These are phyloP conservation scores for Lentinula guzmanii DNA, from an alignment of 768 basidiomycete species.

Conservation along the genomic window DNA sequence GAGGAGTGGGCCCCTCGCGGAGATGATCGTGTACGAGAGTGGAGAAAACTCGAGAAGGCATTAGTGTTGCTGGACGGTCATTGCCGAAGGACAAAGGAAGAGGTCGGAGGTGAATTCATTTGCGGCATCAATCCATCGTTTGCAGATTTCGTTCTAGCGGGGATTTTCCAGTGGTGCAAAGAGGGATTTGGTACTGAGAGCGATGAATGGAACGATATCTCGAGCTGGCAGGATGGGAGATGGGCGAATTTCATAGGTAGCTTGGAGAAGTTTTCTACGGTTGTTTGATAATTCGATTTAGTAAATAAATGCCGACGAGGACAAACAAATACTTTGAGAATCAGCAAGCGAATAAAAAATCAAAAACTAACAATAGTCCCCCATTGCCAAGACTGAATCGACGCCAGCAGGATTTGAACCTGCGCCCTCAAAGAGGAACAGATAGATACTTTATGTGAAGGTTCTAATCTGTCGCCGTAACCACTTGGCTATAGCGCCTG, in stretches of 20 bases:
- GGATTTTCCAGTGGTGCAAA: constrained; percentile 18
- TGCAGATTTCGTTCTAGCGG: constrained; percentile 23
- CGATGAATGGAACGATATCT: constrained; percentile 23
- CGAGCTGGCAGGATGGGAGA: constrained; percentile 20
- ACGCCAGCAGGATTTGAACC: too few species aligned
- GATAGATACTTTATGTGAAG: too few species aligned
- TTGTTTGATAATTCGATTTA: background rate
- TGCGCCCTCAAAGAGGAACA: too few species aligned
- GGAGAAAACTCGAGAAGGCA: constrained; percentile 18
- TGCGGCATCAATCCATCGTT: constrained; percentile 21
- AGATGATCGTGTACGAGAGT: constrained; percentile 21
- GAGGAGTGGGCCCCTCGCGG: constrained; percentile 25
- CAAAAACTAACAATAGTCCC: too few species aligned
- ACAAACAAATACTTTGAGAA: too few species aligned
- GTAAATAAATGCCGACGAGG: too few species aligned
- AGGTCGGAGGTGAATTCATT: constrained; percentile 15
- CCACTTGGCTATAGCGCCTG: constrained; percentile 46
- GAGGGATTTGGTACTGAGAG: constrained; percentile 18
- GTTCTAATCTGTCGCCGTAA: constrained; percentile 59
- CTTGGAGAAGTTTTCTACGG: constrained; percentile 16
- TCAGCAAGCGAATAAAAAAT: too few species aligned
- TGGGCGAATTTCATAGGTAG: constrained; percentile 18
- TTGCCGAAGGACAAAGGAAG: constrained; percentile 14
- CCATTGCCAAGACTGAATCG: too few species aligned
- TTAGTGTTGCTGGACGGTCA: constrained; percentile 14